Evolutionary conservation across 2,329 filamentous ascomycete genomes (phyloP).

Genomic region (Nakataea oryzae): DNA sequence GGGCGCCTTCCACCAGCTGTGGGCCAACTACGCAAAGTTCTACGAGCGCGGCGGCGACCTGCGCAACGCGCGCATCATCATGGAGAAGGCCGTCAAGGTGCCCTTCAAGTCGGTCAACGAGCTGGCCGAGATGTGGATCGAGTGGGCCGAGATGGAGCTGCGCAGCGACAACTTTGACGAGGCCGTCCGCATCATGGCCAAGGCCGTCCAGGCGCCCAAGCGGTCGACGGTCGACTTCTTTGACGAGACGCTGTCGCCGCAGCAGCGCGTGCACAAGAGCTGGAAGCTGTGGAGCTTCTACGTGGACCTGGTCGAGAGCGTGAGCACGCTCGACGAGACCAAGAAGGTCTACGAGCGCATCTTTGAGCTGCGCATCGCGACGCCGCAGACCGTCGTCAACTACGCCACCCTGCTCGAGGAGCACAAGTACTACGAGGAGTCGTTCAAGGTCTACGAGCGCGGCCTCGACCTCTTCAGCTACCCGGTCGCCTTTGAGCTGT

Average conservation of each 20-base stretch:
- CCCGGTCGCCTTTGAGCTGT: slow-evolving; percentile 93
- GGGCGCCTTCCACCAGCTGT: slow-evolving; percentile 87
- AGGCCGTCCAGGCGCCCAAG: slow-evolving; percentile 94
- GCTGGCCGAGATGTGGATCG: slow-evolving; percentile 95
- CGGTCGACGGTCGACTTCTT: slow-evolving; percentile 98
- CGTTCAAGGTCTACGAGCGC: slow-evolving; percentile 94
- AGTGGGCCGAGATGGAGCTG: slow-evolving; percentile 98
- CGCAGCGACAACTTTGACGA: slow-evolving; percentile 93
- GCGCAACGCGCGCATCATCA: slow-evolving; percentile 76
- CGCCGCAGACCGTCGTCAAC: slow-evolving; percentile 96
- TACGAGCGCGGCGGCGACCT: slow-evolving; percentile 85
- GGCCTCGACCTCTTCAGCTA: slow-evolving; percentile 98
- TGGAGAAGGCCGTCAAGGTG: slow-evolving; percentile 97
- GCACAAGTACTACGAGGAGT: slow-evolving; percentile 90
- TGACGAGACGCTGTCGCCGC: slow-evolving; percentile 84
- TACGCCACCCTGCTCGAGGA: slow-evolving; percentile 94
- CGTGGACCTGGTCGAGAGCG: slow-evolving; percentile 92
- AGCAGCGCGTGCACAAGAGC: slow-evolving; percentile 95
- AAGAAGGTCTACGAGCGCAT: slow-evolving; percentile 93
- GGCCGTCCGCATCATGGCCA: slow-evolving; percentile 91
- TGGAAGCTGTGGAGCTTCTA: slow-evolving; percentile 99
- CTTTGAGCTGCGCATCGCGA: slow-evolving; percentile 95
- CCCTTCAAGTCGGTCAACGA: slow-evolving; percentile 97
- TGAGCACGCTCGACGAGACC: slow-evolving; percentile 82
- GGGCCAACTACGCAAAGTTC: slow-evolving; percentile 94